These are phyloP conservation scores for Melocanna baccifera DNA, from an alignment of 176 grass and related monocot species.

Conservation along the genomic window DNA sequence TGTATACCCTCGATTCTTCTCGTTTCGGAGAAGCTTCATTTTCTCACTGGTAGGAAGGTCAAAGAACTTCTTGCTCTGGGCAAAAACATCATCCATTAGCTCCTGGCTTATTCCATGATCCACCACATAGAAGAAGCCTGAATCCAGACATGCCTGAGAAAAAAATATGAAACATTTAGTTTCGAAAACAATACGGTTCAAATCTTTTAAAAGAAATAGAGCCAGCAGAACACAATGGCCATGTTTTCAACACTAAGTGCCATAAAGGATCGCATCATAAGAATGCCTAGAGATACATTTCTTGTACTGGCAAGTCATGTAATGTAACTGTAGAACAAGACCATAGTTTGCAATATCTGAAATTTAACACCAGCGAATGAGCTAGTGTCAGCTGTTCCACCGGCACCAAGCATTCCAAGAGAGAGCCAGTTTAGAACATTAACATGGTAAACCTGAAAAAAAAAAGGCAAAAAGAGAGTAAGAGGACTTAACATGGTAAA, in stretches of 20 bases:
- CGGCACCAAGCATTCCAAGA: too few species aligned
- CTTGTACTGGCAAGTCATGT: background rate
- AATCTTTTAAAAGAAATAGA: background rate
- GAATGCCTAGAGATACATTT: background rate
- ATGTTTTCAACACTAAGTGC: background rate
- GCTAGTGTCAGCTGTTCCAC: too few species aligned
- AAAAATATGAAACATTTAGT: background rate
- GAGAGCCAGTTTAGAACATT: too few species aligned
- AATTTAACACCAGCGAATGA: too few species aligned
- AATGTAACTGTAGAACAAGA: background rate
- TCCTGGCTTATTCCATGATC: slow-evolving; percentile 87
- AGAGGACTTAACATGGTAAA: too few species aligned
- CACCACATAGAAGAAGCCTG: slow-evolving; percentile 94
- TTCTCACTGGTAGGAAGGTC: slow-evolving; percentile 70
- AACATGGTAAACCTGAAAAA: too few species aligned
- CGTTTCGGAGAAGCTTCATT: slow-evolving; percentile 74
- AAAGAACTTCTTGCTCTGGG: slow-evolving; percentile 87
- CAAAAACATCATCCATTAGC: slow-evolving; percentile 82
- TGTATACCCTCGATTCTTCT: slow-evolving; percentile 91
- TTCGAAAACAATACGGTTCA: background rate
- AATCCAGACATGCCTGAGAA: slow-evolving; percentile 83
- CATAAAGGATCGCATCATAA: background rate
- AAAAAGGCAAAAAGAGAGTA: too few species aligned
- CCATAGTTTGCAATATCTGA: background rate
- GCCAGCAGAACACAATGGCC: background rate